Conservation (phyloP, 306 rosid genomes). For the Luffa aegyptiaca region DNA sequence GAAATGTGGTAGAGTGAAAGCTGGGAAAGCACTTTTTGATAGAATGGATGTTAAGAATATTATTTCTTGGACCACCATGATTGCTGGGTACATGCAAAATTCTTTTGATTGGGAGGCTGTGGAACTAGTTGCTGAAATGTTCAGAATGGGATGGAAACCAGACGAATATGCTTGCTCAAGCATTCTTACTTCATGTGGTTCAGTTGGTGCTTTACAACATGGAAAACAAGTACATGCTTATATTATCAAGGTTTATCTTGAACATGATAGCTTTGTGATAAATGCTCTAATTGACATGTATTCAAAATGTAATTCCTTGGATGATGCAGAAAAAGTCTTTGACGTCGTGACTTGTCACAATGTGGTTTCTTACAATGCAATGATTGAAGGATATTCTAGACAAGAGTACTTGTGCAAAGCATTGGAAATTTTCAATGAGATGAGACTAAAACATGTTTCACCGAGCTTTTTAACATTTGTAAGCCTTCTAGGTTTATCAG, state of each 20-base stretch:
- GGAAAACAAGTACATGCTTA: conserved; percentile 82
- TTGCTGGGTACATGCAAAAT: conserved; percentile 89
- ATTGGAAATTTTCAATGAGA: conserved; percentile 43
- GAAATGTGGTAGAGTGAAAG: conserved; percentile 60
- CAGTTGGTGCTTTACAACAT: conserved; percentile 39
- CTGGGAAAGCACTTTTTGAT: conserved; percentile 45
- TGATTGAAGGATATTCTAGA: conserved; percentile 82
- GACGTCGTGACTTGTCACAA: conserved; percentile 34
- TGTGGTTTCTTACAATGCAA: conserved; percentile 78
- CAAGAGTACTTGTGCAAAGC: conserved; percentile 50
- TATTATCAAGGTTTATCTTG: conserved; percentile 50
- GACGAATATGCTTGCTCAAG: conserved; percentile 80
- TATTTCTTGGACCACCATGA: conserved; percentile 87
- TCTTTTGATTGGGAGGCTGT: conserved; percentile 55
- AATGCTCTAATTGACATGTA: conserved; percentile 89
- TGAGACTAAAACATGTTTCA: conserved; percentile 45
- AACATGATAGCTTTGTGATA: conserved; percentile 56
- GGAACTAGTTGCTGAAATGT: conserved; percentile 56
- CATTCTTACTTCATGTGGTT: conserved; percentile 75
- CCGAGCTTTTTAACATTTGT: conserved; percentile 65
- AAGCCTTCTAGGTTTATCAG: conserved; percentile 77
- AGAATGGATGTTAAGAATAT: conserved; percentile 36
- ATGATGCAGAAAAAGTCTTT: conserved; percentile 59
- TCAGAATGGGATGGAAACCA: conserved; percentile 41
- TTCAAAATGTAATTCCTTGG: conserved; percentile 63